Base-by-base conservation (phyloP, 495 filamentous ascomycete species). In the Viridothelium virens region DNA sequence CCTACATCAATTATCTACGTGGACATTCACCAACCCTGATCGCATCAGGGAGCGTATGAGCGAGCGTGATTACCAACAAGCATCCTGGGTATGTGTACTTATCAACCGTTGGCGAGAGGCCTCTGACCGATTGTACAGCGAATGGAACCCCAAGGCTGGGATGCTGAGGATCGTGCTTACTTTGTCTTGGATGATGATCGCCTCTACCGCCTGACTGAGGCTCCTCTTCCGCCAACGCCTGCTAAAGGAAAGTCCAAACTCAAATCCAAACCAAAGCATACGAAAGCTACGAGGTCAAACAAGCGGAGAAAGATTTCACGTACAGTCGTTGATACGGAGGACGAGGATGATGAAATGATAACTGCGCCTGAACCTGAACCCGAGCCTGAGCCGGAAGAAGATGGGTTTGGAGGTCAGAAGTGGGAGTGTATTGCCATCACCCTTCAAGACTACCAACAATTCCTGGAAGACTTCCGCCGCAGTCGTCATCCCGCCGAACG, bases 151-250 rank as follows among this genome's bases (percentile, higher is more conserved):
- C 84, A 91, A 67, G 94, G 94, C 10, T 96, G 88, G 82, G 94
- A 98, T 76, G 79, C 82, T 25, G 79, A 96, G 56, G 91, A 91
- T 68, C 89, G 91, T 33, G 86, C 82, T 25, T 96, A 96, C 75
- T 94, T 90, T 70, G 87, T 96, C 12, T 83, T 98, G 6, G 93
- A 98, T 68, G 94, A 98, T 78, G 94, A 96, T 68, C 85, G 93
- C 61, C 80, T 97, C 37, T 98, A 97, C 76, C 89, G 91, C 63
- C 85, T 86, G 65, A 90, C 89, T 56, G 89, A 92, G 62, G 70
- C 74, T 47, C 84, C 82, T 64, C 79, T 82, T 2, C 79, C 84
- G 2, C 83, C 87, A 16, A 80, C 83, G 2, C 80, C 82, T 41
- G 72, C 81, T 2, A 68, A 70, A 41, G 64, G 70, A 9, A 92